These are phyloP conservation scores for Saturnispora kantuleensis DNA, from an alignment of 805 yeast genomes.

Conservation along the genomic window DNA sequence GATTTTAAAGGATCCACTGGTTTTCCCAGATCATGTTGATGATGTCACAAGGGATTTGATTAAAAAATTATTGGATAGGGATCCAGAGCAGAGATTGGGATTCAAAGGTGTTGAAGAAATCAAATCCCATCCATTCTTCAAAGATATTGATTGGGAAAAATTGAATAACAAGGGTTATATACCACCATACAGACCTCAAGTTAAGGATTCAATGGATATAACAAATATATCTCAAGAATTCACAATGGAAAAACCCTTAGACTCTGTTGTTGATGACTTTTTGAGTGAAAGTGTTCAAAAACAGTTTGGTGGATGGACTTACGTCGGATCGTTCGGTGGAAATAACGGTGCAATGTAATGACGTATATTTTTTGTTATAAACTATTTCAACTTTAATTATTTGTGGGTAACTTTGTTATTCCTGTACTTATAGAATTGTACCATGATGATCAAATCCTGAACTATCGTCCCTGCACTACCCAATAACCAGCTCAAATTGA, in stretches of 20 bases:
- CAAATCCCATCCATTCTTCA: constrained; percentile 75
- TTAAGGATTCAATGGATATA: constrained; percentile 76
- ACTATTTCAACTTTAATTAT: background rate
- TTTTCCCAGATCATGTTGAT: constrained; percentile 83
- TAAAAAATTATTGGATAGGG: constrained; percentile 67
- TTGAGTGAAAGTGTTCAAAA: constrained; percentile 91
- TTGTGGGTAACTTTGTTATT: background rate
- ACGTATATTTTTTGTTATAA: background rate
- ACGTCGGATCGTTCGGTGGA: constrained; percentile 45
- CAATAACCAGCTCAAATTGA: constrained; percentile 66
- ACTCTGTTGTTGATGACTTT: constrained; percentile 88
- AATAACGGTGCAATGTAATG: constrained; percentile 4
- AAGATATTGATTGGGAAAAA: constrained; percentile 83
- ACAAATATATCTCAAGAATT: constrained; percentile 89
- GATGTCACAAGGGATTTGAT: constrained; percentile 77
- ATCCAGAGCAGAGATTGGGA: constrained; percentile 73
- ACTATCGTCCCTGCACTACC: constrained; percentile 72
- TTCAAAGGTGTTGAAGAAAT: constrained; percentile 76
- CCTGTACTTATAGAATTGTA: constrained; percentile 56
- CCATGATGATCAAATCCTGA: constrained; percentile 57
- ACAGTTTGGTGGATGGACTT: constrained; percentile 99
- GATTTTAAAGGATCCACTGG: constrained; percentile 78
- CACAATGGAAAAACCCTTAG: constrained; percentile 87
- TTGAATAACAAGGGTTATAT: constrained; percentile 76
- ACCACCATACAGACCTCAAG: constrained; percentile 93